Evolutionary conservation across 2,329 filamentous ascomycete genomes (phyloP).

Genomic region (Plenodomus tracheiphilus): DNA sequence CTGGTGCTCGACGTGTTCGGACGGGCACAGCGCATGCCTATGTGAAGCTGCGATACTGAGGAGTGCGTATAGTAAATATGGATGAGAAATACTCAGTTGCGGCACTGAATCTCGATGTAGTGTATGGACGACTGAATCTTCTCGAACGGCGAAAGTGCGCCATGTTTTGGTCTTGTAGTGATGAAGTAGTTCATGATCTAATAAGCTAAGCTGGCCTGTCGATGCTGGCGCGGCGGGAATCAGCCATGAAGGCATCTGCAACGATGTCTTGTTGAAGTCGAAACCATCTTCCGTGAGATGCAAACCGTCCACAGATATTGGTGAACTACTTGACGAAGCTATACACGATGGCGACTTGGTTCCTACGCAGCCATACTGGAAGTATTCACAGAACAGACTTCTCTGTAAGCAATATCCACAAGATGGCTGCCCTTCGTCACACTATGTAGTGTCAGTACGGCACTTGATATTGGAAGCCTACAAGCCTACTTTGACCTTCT

Average conservation of each 20-base stretch:
- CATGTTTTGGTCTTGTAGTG: constrained; percentile 32
- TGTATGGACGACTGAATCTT: constrained; percentile 15
- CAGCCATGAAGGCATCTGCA: constrained; percentile 14
- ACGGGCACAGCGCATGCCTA: constrained; percentile 15
- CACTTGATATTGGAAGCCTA: neutral
- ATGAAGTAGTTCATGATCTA: constrained; percentile 28
- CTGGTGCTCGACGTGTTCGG: constrained; percentile 11
- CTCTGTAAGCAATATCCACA: constrained; percentile 35
- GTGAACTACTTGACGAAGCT: neutral
- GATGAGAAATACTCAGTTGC: constrained; percentile 18
- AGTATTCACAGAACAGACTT: constrained; percentile 30
- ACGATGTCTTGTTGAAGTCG: constrained; percentile 17
- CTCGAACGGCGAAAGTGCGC: constrained; percentile 24
- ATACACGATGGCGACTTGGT: neutral
- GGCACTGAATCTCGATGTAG: constrained; percentile 32
- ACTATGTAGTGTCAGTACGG: constrained; percentile 19
- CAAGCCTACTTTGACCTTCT: constrained; percentile 38
- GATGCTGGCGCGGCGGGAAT: constrained; percentile 23
- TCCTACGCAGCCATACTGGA: constrained; percentile 6
- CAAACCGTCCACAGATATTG: neutral
- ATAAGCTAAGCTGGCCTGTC: constrained; percentile 21
- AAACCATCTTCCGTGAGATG: neutral
- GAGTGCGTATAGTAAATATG: constrained; percentile 31
- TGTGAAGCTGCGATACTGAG: constrained; percentile 34
- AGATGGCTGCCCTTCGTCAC: constrained; percentile 32